phyloP scores from a whole-genome alignment of 2,329 filamentous ascomycete genomes.

The Hymenoscyphus fraxineus region DNA sequence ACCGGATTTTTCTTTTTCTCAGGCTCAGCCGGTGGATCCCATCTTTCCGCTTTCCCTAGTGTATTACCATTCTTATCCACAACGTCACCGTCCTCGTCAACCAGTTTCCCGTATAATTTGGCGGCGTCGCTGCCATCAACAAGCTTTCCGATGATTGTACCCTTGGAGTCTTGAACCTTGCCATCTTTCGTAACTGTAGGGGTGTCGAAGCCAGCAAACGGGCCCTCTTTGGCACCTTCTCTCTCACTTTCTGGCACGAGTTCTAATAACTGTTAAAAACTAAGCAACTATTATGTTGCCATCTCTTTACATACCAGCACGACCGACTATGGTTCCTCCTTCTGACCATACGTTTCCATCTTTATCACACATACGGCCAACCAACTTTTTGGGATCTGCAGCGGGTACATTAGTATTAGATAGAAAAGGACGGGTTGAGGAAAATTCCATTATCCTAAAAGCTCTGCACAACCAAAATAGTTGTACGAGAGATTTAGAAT shows the following conservation, averaged over 20 bases:
- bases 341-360: constrained; percentile 70
- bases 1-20: constrained; percentile 51
- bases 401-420: neutral
- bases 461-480: no score
- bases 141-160: constrained; percentile 69
- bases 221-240: constrained; percentile 59
- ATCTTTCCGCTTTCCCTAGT: constrained; percentile 56
- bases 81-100: constrained; percentile 81
- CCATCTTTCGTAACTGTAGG: constrained; percentile 66
- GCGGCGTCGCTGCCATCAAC: constrained; percentile 64
- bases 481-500: no score
- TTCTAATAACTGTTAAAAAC: constrained; percentile 32
- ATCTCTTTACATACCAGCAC: constrained; percentile 40
- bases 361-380: constrained; percentile 68
- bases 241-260: constrained; percentile 65
- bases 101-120: constrained; percentile 65
- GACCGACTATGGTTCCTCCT: constrained; percentile 66
- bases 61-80: constrained; percentile 68
- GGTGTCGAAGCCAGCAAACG: constrained; percentile 63
- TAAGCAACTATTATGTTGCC: neutral
- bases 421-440: neutral
- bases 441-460: no score
- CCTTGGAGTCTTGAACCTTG: constrained; percentile 61
- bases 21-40: constrained; percentile 50
- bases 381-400: constrained; percentile 53